Conservation (phyloP, 225 moss, liverwort and hornwort genomes). For the Straminergon stramineum region DNA sequence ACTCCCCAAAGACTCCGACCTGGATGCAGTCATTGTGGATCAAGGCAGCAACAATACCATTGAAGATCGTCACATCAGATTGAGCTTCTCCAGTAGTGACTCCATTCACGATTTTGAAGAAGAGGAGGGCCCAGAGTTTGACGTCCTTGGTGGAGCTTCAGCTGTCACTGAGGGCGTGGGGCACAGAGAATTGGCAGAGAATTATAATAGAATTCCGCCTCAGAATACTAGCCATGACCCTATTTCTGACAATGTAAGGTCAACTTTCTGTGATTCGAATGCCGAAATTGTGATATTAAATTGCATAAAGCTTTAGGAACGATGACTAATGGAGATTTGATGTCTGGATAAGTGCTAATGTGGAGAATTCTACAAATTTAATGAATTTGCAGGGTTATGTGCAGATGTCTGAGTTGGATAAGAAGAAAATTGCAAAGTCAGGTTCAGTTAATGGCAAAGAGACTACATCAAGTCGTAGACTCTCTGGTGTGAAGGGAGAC, state of each 20-base stretch:
- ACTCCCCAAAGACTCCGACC: constrained; percentile 15
- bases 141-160: constrained; percentile 2
- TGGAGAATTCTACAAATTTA: not conserved
- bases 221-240: not conserved
- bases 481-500: not conserved
- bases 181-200: not conserved
- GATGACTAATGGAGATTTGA: not conserved
- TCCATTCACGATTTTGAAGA: not conserved
- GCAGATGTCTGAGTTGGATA: not conserved
- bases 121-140: not conserved
- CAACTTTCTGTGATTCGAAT: not conserved
- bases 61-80: not conserved
- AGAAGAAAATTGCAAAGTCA: not conserved
- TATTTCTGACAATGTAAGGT: not conserved
- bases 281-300: not conserved
- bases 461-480: not conserved
- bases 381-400: not conserved
- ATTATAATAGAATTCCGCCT: not conserved
- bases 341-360: not conserved
- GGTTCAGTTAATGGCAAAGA: not conserved
- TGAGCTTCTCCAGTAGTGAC: not conserved
- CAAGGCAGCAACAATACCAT: not conserved
- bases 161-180: not conserved
- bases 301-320: not conserved
- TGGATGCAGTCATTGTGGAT: constrained; percentile 12